Conservation (phyloP, 805 yeast genomes). For the Vanderwaltozyma polyspora region DNA sequence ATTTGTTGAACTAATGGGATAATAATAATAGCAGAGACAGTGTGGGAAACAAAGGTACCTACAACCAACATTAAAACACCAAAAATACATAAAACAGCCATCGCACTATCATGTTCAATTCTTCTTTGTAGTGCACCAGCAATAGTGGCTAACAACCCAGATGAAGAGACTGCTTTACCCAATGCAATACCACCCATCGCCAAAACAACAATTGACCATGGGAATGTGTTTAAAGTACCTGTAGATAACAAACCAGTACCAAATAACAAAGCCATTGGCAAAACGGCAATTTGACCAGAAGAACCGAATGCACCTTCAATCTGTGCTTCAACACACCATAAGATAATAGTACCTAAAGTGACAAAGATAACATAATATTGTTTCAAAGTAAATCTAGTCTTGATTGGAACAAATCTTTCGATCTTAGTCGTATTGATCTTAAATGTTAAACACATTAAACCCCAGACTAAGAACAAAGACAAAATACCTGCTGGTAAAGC, state of each 20-base stretch:
- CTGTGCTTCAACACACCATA: slow-evolving; percentile 84
- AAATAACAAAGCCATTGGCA: slow-evolving; percentile 78
- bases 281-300: slow-evolving; percentile 81
- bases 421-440: slow-evolving; percentile 38
- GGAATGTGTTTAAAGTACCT: slow-evolving; percentile 84
- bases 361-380: slow-evolving; percentile 72
- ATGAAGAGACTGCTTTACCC: slow-evolving; percentile 87
- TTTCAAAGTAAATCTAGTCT: slow-evolving; percentile 52
- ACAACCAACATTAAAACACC: slow-evolving; percentile 73
- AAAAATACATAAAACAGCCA: slow-evolving; percentile 67
- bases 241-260: slow-evolving; percentile 79
- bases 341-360: slow-evolving; percentile 56
- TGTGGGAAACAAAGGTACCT: slow-evolving; percentile 93
- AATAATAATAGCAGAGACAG: slow-evolving; percentile 90
- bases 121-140: slow-evolving; percentile 56
- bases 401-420: slow-evolving; percentile 37
- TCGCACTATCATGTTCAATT: slow-evolving; percentile 51
- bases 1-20: slow-evolving; percentile 83
- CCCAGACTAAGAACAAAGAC: slow-evolving; percentile 58
- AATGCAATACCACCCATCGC: slow-evolving; percentile 97
- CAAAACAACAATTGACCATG: slow-evolving; percentile 89
- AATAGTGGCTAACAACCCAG: slow-evolving; percentile 72
- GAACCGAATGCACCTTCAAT: slow-evolving; percentile 71
- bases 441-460: slow-evolving; percentile 47
- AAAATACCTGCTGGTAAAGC: slow-evolving; percentile 70